Evolutionary conservation across 352 stramenopile species (phyloP).

Genomic region (Pythium chondricola): DNA sequence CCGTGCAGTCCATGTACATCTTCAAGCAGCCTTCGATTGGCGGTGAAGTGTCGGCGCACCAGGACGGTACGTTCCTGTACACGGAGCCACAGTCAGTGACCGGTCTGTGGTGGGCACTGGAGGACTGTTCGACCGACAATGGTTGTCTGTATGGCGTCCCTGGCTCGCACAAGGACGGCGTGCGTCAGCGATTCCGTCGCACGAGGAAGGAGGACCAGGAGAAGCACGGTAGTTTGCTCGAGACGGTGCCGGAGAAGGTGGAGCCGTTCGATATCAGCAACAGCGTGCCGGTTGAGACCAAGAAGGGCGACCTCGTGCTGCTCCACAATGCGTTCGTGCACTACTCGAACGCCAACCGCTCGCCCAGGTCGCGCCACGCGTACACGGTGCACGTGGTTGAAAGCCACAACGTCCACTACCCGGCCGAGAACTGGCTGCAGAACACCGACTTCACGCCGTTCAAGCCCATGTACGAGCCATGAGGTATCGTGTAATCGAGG

Average conservation of each 20-base stretch:
- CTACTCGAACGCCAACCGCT: conserved; percentile 92
- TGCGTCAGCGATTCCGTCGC: conserved; percentile 83
- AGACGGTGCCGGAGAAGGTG: conserved; percentile 45
- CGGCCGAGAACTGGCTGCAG: conserved; percentile 93
- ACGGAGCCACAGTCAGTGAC: conserved; percentile 94
- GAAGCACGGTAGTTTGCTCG: conserved; percentile 37
- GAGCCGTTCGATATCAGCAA: conserved; percentile 50
- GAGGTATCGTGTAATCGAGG: neutral
- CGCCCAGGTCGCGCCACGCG: conserved; percentile 84
- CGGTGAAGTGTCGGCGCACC: conserved; percentile 92
- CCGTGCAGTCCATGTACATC: conserved; percentile 97
- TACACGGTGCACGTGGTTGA: conserved; percentile 96
- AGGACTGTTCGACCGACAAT: conserved; percentile 93
- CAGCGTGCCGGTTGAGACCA: conserved; percentile 72
- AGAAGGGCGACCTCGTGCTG: conserved; percentile 91
- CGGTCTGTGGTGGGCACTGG: conserved; percentile 94
- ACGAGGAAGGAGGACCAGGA: conserved; percentile 40
- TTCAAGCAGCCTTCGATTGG: conserved; percentile 94
- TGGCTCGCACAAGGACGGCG: conserved; percentile 82
- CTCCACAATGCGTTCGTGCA: conserved; percentile 93
- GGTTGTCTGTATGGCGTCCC: conserved; percentile 92
- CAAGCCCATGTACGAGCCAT: conserved; percentile 49
- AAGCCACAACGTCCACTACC: conserved; percentile 81
- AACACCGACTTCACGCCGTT: conserved; percentile 67
- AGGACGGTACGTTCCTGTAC: conserved; percentile 96